Evolutionary conservation across 2,329 filamentous ascomycete genomes (phyloP).

Genomic region (Ilyonectria sp.): DNA sequence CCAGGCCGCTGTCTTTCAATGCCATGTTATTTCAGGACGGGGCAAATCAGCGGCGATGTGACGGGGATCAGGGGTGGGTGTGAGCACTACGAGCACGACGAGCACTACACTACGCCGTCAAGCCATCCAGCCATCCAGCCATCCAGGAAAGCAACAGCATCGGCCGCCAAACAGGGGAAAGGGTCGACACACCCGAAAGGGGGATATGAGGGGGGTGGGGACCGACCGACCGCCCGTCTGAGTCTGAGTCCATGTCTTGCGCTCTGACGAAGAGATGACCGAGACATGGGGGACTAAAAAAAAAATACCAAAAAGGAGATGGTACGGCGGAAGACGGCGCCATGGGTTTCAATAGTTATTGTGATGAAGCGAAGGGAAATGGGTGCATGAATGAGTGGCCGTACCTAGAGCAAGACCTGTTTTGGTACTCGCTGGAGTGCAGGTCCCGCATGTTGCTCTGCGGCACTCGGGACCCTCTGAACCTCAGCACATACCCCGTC

Average conservation of each 20-base stretch:
- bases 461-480: conserved; percentile 1
- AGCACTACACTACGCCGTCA: conserved; percentile 8
- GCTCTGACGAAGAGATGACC: conserved; percentile 41
- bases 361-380: conserved; percentile 26
- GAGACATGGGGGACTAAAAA: conserved; percentile 32
- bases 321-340: conserved; percentile 12
- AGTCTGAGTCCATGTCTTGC: conserved; percentile 32
- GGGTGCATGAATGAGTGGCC: conserved; percentile 22
- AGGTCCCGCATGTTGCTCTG: conserved; percentile 16
- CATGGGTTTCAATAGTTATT: conserved; percentile 5
- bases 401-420: background rate
- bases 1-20: conserved; percentile 20
- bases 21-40: conserved; percentile 35
- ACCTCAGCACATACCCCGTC: conserved; percentile 4
- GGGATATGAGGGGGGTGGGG: conserved; percentile 31
- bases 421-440: background rate
- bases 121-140: background rate
- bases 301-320: conserved; percentile 19
- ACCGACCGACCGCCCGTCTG: conserved; percentile 7
- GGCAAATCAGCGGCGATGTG: conserved; percentile 36
- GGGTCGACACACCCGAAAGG: conserved; percentile 27
- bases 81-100: conserved; percentile 13
- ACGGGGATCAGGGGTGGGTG: conserved; percentile 28
- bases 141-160: conserved; percentile 10
- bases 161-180: conserved; percentile 21